Base-by-base conservation (phyloP, 306 rosid genomes). In the Castanopsis chinensis region DNA sequence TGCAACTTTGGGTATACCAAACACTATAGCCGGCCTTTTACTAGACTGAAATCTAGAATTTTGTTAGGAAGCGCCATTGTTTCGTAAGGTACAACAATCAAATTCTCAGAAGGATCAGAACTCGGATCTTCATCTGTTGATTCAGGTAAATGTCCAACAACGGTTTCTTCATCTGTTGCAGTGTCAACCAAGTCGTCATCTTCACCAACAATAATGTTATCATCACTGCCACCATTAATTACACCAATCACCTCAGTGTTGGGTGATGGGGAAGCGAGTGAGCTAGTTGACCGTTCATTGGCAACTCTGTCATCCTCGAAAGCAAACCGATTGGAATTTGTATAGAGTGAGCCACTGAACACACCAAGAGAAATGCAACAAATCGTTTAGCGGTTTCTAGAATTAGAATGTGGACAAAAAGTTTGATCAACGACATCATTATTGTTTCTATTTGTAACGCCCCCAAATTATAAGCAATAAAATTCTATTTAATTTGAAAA, bases 241-340 rank as follows among this genome's bases (percentile, higher is more conserved):
- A 61, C 84, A 74, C 70, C 80, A 27, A 86, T 73, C 72, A 80
- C 98, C 81, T 80, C 92, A 10, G 86, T 88, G 83, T 74, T 85
- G 37, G 95, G 93, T 2, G 97, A 89, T 17, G 97, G 90, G 79
- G 98, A 91, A 79, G 91, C 84, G 71, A 87, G 87, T 52, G 90
- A 84, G 33, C 33, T 32, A 32, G 33, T 32, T 32, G 5, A 32
- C 5, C 5, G 33, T 32, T 32, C 33, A 32, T 32, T 32, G 33
- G 33, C 33, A 32, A 32, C 33, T 32, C 33, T 32, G 5, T 32
- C 33, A 32, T 32, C 97, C 87, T 91, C 98, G 4, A 93, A 93
- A 60, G 98, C 98, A 76, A 95, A 93, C 99, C 99, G 91, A 86
- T 91, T 90, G 84, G 99, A 95, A 87, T 95, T 95, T 53, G 97